Evolutionary conservation across 352 stramenopile species (phyloP), one percentile per base, ranked within the genome.

Genomic region (Phytophthora podocarpi): DNA sequence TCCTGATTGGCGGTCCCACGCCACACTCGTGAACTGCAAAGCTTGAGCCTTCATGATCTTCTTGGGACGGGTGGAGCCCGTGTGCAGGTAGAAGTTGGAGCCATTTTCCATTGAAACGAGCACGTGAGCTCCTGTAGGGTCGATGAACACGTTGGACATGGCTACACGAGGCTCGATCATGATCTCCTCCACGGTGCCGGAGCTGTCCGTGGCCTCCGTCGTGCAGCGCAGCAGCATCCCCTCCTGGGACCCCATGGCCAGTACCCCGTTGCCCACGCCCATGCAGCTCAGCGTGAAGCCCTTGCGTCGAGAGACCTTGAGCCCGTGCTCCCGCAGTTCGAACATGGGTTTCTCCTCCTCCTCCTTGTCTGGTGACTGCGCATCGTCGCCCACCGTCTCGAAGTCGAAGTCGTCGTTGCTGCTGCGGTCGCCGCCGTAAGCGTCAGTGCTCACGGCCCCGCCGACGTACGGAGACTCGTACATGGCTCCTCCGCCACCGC

Each of bases 81-180:
- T 83, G 55, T 93, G 85, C 21, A 96, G 46, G 52, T 96, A 95
- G 62, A 92, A 96, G 49, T 96, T 96, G 5, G 79, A 82, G 11
- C 87, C 87, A 58, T 94, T 96, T 46, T 96, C 87, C 85, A 96
- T 91, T 0, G 84, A 94, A 21, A 96, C 76, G 34, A 96, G 56
- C 59, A 91, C 55, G 50, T 96, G 87, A 24, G 80, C 67, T 13
- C 87, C 87, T 24, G 81, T 96, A 1, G 87, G 87, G 52, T 96
- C 87, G 10, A 96, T 75, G 32, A 92, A 93, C 40, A 95, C 77
- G 9, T 80, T 82, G 24, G 80, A 48, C 80, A 96, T 93, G 46
- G 82, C 85, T 8, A 94, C 83, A 49, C 84, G 87, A 31, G 87
- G 85, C 61, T 96, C 87, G 53, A 96, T 93, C 81, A 91, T 92